Evolutionary conservation across 2,329 filamentous ascomycete species (phyloP), one percentile per base, ranked within the genome.

Genomic region (Penicillium sp.): DNA sequence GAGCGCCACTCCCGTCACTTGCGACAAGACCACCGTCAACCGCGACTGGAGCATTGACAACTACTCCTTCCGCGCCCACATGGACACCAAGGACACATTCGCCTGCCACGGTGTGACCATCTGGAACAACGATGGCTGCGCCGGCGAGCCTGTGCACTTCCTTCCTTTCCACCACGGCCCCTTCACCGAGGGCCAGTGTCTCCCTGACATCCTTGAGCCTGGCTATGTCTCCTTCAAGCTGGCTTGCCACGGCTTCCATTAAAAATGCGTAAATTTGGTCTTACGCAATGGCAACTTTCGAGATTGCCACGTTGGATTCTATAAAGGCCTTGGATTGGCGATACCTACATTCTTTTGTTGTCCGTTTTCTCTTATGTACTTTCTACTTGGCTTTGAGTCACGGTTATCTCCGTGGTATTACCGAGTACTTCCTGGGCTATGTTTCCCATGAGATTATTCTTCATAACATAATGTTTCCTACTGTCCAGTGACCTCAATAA

Each of bases 71-170:
- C 57, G 40, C 27, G 61, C 56, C 4, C 35, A 25, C 16, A 39
- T 63, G n/a, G 60, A 59, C 56, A 64, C 60, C 51, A 58, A 65
- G 50, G 61, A 65, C 15, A 51, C 63, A 6, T 16, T 52, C 10
- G 41, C 54, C 10, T 65, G 63, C 60, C 10, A 39, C 5, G 61
- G 63, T 18, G 50, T 65, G 10, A 49, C n/a, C 13, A 42, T 64
- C 49, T 65, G 56, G 58, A 65, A 65, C 52, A 63, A 58, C 34
- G 63, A 62, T 2, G 55, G 52, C 27, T 65, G 62, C 51, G 54
- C 61, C 5, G 62, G 61, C 41, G 13, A 57, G 37, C 54, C 55
- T 34, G 38, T 41, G 15, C 52, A 52, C 38, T 62, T 61, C 55
- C 39, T 63, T 25, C 61, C 61, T 18, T 60, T 65, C 35, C 23